Percentiles rank a stretch among this genome's conserved stretches.
Evolutionary conservation across 148 eudicot species (phyloP).

Genomic region (Rhododendron henanense): DNA sequence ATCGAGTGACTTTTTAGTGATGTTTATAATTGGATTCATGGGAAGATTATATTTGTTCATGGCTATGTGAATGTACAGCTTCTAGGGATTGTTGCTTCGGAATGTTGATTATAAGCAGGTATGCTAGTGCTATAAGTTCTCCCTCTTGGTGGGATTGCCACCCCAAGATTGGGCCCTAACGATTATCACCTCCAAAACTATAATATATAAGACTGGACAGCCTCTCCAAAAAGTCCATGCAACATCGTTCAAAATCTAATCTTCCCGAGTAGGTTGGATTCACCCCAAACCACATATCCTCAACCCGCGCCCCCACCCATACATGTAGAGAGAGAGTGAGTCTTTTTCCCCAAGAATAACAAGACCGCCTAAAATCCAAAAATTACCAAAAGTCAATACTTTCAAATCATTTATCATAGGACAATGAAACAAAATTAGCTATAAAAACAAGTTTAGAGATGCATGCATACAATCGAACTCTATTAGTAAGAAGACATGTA

Average conservation of each 20-base stretch:
- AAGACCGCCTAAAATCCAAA: neutral
- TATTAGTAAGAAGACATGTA: neutral
- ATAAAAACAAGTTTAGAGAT: neutral
- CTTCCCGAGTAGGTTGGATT: neutral
- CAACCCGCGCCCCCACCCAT: neutral
- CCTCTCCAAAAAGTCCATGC: neutral
- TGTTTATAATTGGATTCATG: neutral
- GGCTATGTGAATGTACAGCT: neutral
- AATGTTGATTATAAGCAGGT: neutral
- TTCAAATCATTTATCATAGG: neutral
- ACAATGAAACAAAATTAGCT: neutral
- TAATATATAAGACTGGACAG: neutral
- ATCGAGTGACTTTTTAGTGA: neutral
- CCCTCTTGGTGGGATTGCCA: neutral
- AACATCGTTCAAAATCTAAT: neutral
- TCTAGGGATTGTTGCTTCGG: neutral
- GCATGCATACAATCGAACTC: neutral
- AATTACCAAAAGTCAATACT: neutral
- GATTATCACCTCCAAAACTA: neutral
- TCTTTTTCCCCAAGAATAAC: neutral
- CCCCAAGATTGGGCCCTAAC: neutral
- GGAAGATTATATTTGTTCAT: neutral
- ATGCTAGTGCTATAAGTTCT: neutral
- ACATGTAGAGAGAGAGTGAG: neutral
- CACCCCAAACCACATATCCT: neutral